A percentile compares a stretch with the other conserved stretches of the same genome.
These are phyloP conservation scores for Microsporum audouinii DNA, from an alignment of 2,329 filamentous ascomycete species.

Conservation along the genomic window DNA sequence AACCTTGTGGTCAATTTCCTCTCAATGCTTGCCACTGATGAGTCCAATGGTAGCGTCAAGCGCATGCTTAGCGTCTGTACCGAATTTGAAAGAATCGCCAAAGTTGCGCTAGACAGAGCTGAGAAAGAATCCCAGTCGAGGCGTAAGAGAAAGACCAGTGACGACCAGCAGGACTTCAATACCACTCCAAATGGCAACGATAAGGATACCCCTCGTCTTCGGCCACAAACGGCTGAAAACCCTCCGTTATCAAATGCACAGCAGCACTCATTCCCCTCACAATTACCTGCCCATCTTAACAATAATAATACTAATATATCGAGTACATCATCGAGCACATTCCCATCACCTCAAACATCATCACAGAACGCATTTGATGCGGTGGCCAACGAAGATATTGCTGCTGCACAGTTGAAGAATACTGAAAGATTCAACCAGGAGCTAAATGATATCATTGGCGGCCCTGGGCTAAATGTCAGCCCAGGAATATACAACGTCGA, in stretches of 20 bases:
- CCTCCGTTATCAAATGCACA: background rate
- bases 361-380: slow-evolving; percentile 6
- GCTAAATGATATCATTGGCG: slow-evolving; percentile 25
- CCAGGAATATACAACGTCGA: slow-evolving; percentile 4
- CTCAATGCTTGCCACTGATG: slow-evolving; percentile 76
- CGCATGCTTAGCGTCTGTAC: slow-evolving; percentile 88
- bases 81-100: slow-evolving; percentile 93
- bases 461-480: slow-evolving; percentile 14
- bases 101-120: slow-evolving; percentile 77
- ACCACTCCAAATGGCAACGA: slow-evolving; percentile 12
- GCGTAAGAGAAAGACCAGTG: slow-evolving; percentile 72
- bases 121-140: slow-evolving; percentile 72
- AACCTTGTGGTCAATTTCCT: slow-evolving; percentile 85
- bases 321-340: slow-evolving; percentile 2
- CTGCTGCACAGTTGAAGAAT: slow-evolving; percentile 3
- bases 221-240: background rate
- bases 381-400: background rate
- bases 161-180: slow-evolving; percentile 20
- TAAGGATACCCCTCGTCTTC: background rate
- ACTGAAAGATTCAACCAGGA: slow-evolving; percentile 10
- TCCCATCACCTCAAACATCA: slow-evolving; percentile 7
- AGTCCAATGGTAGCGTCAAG: slow-evolving; percentile 79
- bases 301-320: background rate
- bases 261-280: slow-evolving; percentile 5
- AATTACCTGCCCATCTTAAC: background rate